Conservation (phyloP, 345 rosid species). For the Arabidopsis arenosa region DNA sequence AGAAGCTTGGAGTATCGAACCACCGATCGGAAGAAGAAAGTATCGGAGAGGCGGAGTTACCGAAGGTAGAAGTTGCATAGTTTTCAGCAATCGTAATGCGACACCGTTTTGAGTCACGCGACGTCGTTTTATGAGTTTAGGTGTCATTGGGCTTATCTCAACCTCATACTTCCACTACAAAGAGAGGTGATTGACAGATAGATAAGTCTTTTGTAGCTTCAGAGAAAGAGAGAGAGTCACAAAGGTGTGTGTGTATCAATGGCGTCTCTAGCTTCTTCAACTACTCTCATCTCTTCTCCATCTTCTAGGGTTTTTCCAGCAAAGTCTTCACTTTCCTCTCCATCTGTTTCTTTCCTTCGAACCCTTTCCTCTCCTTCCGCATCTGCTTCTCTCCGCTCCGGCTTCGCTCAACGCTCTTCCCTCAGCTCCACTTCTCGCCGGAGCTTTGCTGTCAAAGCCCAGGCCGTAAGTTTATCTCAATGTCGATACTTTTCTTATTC, state of each 20-base stretch:
- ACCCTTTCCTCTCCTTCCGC: conserved; percentile 51
- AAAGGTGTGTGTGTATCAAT: conserved; percentile 43
- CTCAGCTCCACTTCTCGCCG: conserved; percentile 52
- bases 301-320: conserved; percentile 50
- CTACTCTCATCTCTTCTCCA: conserved; percentile 64
- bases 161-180: conserved; percentile 34
- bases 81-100: background rate
- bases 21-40: conserved; percentile 29
- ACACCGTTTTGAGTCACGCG: conserved; percentile 14
- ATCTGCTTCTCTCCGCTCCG: conserved; percentile 56
- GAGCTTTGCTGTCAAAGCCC: conserved; percentile 69
- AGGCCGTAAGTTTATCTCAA: conserved; percentile 49
- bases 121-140: conserved; percentile 4
- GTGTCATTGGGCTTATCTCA: conserved; percentile 36
- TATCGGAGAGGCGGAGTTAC: conserved; percentile 36
- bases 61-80: conserved; percentile 35
- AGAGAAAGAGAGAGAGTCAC: conserved; percentile 6
- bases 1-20: conserved; percentile 23
- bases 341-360: conserved; percentile 50
- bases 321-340: conserved; percentile 48
- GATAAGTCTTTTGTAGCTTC: conserved; percentile 31
- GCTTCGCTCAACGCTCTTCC: conserved; percentile 53
- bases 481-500: background rate
- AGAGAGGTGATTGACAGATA: conserved; percentile 31
- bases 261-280: conserved; percentile 76